Conservation (phyloP, 345 rosid species). For the Arabidopsis suecica region DNA sequence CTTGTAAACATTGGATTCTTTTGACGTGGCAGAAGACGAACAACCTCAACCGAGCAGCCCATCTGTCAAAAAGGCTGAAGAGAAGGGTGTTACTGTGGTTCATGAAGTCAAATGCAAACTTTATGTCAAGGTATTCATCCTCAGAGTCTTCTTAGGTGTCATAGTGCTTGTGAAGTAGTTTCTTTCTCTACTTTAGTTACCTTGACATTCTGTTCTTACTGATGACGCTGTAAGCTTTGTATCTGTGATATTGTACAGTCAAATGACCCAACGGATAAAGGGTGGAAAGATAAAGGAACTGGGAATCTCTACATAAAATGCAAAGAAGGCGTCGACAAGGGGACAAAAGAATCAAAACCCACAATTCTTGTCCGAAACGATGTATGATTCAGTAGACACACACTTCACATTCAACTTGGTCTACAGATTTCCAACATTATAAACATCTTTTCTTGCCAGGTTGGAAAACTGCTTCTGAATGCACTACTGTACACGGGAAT, state of each 20-base stretch:
- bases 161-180: conserved; percentile 3
- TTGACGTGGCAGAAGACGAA: conserved; percentile 62
- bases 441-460: conserved; percentile 51
- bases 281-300: conserved; percentile 96
- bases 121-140: conserved; percentile 75
- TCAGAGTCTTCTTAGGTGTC: conserved; percentile 12
- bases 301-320: conserved; percentile 92
- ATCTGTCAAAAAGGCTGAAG: conserved; percentile 88
- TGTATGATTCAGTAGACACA: conserved; percentile 51
- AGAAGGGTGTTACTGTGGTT: conserved; percentile 74
- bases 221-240: conserved; percentile 17
- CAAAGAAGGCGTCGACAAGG: conserved; percentile 83
- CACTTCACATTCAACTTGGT: conserved; percentile 15
- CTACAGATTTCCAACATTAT: conserved; percentile 13
- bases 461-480: conserved; percentile 83
- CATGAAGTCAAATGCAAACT: conserved; percentile 98
- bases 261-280: conserved; percentile 77
- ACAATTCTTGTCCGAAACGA: conserved; percentile 83
- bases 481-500: conserved; percentile 89
- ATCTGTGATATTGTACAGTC: conserved; percentile 53
- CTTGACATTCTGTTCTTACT: conserved; percentile 10
- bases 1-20: conserved; percentile 20
- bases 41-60: conserved; percentile 87
- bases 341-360: conserved; percentile 88
- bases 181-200: not conserved